A percentile compares a stretch with the other conserved stretches of the same genome.
Conservation (phyloP, 2,329 filamentous ascomycete genomes). For the Fusarium heterosporum region DNA sequence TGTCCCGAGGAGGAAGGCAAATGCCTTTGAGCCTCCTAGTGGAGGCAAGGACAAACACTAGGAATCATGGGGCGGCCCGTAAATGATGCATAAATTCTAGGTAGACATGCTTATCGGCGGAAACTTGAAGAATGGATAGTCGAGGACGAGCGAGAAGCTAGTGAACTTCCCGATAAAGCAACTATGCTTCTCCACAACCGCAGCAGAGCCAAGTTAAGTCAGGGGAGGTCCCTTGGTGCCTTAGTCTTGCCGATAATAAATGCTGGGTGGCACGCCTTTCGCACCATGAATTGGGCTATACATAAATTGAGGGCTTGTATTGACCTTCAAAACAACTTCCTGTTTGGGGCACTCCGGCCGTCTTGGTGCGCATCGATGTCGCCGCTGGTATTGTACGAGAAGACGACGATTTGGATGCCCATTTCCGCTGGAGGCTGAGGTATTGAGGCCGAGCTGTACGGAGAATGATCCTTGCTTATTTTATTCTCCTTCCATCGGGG, state of each 20-base stretch:
- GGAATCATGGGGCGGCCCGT: constrained; percentile 20
- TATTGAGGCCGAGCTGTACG: neutral
- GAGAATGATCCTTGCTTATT: neutral
- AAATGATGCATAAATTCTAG: constrained; percentile 35
- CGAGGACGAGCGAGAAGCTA: neutral
- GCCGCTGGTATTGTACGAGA: constrained; percentile 8
- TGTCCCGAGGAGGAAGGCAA: constrained; percentile 6
- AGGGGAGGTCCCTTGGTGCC: constrained; percentile 12
- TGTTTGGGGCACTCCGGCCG: constrained; percentile 36
- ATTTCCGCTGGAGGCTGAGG: constrained; percentile 1
- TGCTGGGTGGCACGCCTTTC: constrained; percentile 18
- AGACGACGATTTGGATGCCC: neutral
- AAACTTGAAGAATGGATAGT: neutral
- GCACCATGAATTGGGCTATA: constrained; percentile 4
- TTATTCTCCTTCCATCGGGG: neutral
- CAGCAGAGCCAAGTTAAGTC: constrained; percentile 5
- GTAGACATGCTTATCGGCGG: constrained; percentile 1
- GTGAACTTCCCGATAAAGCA: constrained; percentile 15
- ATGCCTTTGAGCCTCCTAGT: constrained; percentile 10
- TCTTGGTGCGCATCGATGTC: constrained; percentile 24
- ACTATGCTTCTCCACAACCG: constrained; percentile 18
- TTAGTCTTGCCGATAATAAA: constrained; percentile 20
- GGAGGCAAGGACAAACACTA: constrained; percentile 23
- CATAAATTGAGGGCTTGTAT: neutral
- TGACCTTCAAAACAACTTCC: constrained; percentile 37